Evolutionary conservation across 2,329 filamentous ascomycete genomes (phyloP).

Genomic region (Fusarium sp.): DNA sequence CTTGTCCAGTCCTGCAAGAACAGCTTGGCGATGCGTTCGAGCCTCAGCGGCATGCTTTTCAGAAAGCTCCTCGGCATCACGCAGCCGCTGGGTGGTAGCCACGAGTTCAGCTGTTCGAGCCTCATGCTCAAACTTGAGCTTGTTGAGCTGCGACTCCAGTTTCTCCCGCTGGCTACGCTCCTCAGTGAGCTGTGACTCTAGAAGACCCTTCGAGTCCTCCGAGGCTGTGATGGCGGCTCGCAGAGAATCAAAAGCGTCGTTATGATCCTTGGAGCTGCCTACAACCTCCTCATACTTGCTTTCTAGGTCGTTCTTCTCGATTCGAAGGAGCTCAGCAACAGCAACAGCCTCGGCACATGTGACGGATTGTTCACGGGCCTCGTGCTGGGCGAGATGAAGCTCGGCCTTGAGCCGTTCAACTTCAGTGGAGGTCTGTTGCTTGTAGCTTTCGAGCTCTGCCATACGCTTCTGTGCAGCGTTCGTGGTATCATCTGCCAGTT

Average conservation of each 20-base stretch:
- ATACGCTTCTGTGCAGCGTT: slow-evolving; percentile 85
- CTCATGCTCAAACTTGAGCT: slow-evolving; percentile 86
- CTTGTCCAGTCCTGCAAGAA: slow-evolving; percentile 85
- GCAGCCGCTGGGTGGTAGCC: slow-evolving; percentile 76
- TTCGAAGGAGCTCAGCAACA: slow-evolving; percentile 76
- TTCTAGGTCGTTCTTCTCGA: slow-evolving; percentile 86
- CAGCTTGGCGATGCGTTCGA: slow-evolving; percentile 82
- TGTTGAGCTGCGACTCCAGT: slow-evolving; percentile 79
- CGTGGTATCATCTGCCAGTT: slow-evolving; percentile 88
- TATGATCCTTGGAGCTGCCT: slow-evolving; percentile 75
- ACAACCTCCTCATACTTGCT: slow-evolving; percentile 74
- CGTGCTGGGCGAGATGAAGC: slow-evolving; percentile 81
- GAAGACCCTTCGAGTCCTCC: slow-evolving; percentile 76
- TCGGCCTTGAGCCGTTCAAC: slow-evolving; percentile 87
- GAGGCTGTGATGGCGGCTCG: slow-evolving; percentile 83
- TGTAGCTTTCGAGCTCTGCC: slow-evolving; percentile 83
- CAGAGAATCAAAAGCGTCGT: slow-evolving; percentile 77
- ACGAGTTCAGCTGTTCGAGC: slow-evolving; percentile 82
- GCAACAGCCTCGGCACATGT: slow-evolving; percentile 80
- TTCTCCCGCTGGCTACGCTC: slow-evolving; percentile 80
- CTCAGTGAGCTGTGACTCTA: slow-evolving; percentile 86
- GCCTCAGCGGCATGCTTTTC: slow-evolving; percentile 91
- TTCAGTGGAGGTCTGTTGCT: slow-evolving; percentile 85
- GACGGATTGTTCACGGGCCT: slow-evolving; percentile 84
- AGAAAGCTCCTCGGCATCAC: slow-evolving; percentile 87